Base-by-base conservation (phyloP, 495 filamentous ascomycete species). In the Astrothelium macrocarpum region DNA sequence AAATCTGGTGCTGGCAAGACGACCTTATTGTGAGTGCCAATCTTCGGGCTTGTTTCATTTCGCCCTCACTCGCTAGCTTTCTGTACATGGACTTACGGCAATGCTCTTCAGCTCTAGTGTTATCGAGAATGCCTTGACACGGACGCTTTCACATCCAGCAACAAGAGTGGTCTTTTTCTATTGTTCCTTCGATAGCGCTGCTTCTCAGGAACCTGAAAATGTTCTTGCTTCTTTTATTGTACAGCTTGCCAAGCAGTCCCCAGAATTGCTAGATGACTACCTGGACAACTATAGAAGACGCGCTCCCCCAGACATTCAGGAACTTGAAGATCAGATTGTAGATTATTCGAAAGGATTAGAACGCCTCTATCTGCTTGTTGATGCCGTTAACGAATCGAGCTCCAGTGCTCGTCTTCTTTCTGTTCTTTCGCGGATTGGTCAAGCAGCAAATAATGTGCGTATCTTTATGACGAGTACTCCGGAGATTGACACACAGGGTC, bases 1-100 rank as follows among this genome's bases (percentile, higher is more conserved):
- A 64, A 62, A 28, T 65, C 59, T 42, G 64, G 64, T 26, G 43
- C 64, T 11, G 64, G 64, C 9, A 66, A 66, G 46, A 66, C 64
- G 4, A 64, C 46, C 4, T 29, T 66, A 14, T 59, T 66, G 61
- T 66, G 46, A 61, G 58, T 34, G 9, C 31, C 1, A 20, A 9
- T 32, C n/a, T 61, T 56, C 9, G 2, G 16, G 49, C 25, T 10
- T 4, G 12, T 29, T 26, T 28, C 29, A 5, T 10, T 18, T 5
- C 49, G 25, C 2, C 25, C 5, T 16, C n/a, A 20, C 45, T 25
- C 25, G 56, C 26, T 23, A 9, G 5, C 18, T 7, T 26, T 9
- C 60, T 32, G 39, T n/a, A 28, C 20, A 56, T 11, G 49, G 10
- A 56, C 49, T 29, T 25, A 28, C 2, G 11, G n/a, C 26, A n/a